Percentiles rank a stretch among this genome's conserved stretches.
phyloP scores from a whole-genome alignment of 768 basidiomycete genomes.

The Lactarius tabidus region DNA sequence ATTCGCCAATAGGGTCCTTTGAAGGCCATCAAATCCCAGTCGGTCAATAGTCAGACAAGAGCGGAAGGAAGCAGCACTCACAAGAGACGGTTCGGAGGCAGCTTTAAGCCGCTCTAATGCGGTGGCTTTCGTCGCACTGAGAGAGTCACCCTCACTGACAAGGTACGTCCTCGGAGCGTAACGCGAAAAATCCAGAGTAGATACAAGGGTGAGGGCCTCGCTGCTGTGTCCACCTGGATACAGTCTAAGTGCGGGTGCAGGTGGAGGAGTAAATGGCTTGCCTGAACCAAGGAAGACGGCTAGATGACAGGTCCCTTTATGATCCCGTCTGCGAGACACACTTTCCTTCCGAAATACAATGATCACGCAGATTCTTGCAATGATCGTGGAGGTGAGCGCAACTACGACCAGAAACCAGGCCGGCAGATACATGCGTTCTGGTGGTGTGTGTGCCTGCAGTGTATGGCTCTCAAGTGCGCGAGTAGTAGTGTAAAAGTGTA shows the following conservation, averaged over 20 bases:
- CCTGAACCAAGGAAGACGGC: slow-evolving; percentile 95
- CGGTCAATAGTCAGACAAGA: background rate
- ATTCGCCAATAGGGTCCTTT: slow-evolving; percentile 29
- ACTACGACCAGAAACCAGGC: background rate
- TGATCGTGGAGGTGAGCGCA: slow-evolving; percentile 2
- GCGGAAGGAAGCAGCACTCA: slow-evolving; percentile 21
- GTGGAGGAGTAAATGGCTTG: slow-evolving; percentile 33
- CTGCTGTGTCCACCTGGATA: slow-evolving; percentile 85
- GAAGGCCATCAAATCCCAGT: background rate
- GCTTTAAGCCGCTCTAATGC: slow-evolving; percentile 53
- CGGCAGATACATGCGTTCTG: background rate
- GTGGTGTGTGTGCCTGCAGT: too few species aligned
- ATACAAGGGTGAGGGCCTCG: slow-evolving; percentile 74
- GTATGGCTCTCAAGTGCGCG: background rate
- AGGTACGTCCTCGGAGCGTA: slow-evolving; percentile 81
- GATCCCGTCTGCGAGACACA: slow-evolving; percentile 17
- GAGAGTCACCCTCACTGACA: slow-evolving; percentile 70
- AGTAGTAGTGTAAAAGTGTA: background rate
- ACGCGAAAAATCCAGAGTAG: slow-evolving; percentile 65
- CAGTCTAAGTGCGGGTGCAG: slow-evolving; percentile 19
- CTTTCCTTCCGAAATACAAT: slow-evolving; percentile 26
- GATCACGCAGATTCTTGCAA: slow-evolving; percentile 26
- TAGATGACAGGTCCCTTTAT: slow-evolving; percentile 41
- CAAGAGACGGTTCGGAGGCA: slow-evolving; percentile 17
- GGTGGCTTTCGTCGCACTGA: slow-evolving; percentile 70